Conservation (phyloP, 73 alveolate species). For the Tetrahymena borealis region DNA sequence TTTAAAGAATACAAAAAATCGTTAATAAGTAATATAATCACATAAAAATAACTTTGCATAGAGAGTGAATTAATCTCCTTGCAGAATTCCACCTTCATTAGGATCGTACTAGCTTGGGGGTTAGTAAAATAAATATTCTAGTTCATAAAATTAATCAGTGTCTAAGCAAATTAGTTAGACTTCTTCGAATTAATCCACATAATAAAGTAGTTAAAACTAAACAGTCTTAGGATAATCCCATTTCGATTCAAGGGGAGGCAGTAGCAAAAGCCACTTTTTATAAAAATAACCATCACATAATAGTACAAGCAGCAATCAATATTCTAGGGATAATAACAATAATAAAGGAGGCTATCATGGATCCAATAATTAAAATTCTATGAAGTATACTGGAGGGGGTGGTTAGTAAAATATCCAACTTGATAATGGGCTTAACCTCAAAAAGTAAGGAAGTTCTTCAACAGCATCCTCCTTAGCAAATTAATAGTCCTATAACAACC, state of each 20-base stretch:
- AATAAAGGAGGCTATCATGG: background rate
- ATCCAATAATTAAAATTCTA: background rate
- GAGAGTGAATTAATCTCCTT: background rate
- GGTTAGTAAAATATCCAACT: background rate
- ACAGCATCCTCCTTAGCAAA: background rate
- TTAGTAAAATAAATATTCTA: background rate
- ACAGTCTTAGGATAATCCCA: background rate
- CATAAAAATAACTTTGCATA: background rate
- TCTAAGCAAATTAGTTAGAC: background rate
- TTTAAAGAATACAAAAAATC: constrained; percentile 66
- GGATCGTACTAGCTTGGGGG: background rate
- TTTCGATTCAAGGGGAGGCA: background rate
- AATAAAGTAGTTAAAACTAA: background rate
- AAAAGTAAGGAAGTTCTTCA: background rate
- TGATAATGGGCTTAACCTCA: background rate
- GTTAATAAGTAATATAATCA: background rate
- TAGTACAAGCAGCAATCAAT: background rate
- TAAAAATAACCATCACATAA: background rate
- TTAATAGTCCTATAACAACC: background rate
- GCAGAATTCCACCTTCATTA: background rate
- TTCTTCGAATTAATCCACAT: background rate
- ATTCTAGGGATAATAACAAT: background rate
- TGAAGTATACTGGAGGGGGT: background rate
- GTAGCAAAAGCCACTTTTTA: background rate
- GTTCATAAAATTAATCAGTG: background rate